Evolutionary conservation across 2,329 filamentous ascomycete species (phyloP), one percentile per base, ranked within the genome.

Genomic region (Xylariaceae sp.): DNA sequence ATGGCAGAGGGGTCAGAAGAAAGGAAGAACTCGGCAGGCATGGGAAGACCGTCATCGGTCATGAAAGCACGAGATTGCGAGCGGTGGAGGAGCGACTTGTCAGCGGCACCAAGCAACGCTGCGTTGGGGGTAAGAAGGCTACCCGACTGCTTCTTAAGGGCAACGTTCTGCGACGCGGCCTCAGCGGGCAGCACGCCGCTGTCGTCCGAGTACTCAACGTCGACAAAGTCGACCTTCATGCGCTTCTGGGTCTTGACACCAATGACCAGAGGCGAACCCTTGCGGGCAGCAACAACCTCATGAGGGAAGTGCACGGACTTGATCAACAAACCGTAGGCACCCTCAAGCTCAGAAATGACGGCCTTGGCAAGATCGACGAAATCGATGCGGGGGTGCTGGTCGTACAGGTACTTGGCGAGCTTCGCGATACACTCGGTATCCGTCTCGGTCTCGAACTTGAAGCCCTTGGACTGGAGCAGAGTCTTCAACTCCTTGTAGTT

Each of bases 181-280:
- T 99, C 94, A 56, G 94, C 94, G 44, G 94, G 88, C 63, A 99
- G 88, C 67, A 89, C 84, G 67, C 80, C 82, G 71, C 88, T 87
- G 70, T 96, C 91, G 71, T 96, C 92, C 55, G 88, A 89, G 76
- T 93, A 97, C 80, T 99, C 94, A 63, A 99, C 94, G 75, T 99
- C 94, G 74, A 99, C 94, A 72, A 99, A 99, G 80, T 99, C 94
- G 64, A 99, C 94, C 88, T 97, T 99, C 94, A 99, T 97, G 81
- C 96, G 96, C 82, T 89, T 95, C 78, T 92, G 84, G 58, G 94
- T 97, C 80, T 92, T 90, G 74, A 99, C 94, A 78, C 94, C 94
- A 70, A 99, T 91, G 65, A 99, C 94, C 62, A 99, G 85, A 49
- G 94, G 94, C 63, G 94, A 99, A 79, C 94, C 94, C 85, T 99